These are phyloP conservation scores for Gloeopeniophorella convolvens DNA, from an alignment of 768 basidiomycete species.

Conservation along the genomic window DNA sequence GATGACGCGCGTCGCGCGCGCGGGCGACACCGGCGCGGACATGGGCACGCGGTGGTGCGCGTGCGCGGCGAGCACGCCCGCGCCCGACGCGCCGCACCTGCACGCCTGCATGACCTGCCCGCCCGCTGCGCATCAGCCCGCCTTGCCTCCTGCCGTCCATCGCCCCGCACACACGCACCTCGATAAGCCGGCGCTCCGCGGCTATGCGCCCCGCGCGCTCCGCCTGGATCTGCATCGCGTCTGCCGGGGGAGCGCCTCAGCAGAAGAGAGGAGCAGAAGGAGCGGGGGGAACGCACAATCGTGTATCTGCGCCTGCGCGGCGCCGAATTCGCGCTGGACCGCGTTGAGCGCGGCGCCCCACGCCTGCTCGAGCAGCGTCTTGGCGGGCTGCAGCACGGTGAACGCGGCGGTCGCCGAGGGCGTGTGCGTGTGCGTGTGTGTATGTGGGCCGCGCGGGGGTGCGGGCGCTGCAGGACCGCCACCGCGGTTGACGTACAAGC, in stretches of 20 bases:
- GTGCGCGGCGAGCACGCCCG: too few relatives aligned
- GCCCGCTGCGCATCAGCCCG: not conserved
- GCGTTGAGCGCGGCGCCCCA: constrained; percentile 10
- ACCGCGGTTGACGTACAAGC: too few relatives aligned
- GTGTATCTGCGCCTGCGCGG: not conserved
- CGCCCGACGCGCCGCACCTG: constrained; percentile 1
- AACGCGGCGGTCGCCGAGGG: constrained; percentile 5
- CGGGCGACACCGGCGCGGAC: too few relatives aligned
- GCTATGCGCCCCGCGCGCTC: too few relatives aligned
- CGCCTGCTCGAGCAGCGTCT: constrained; percentile 15
- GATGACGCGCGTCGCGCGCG: not conserved
- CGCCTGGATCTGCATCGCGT: too few relatives aligned
- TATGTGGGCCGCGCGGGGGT: too few relatives aligned
- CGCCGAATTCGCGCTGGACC: constrained; percentile 7
- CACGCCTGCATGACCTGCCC: constrained; percentile 1
- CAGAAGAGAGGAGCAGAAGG: not conserved
- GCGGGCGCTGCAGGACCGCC: too few relatives aligned
- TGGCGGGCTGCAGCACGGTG: constrained; percentile 15
- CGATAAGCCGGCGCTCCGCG: too few relatives aligned
- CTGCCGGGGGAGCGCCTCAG: too few relatives aligned
- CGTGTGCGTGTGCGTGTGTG: too few relatives aligned
- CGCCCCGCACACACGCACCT: not conserved
- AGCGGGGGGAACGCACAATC: not conserved
- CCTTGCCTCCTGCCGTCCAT: not conserved
- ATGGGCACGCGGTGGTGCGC: too few relatives aligned